Conservation (phyloP, 2,329 filamentous ascomycete species). For the Penicillium vulpinum region DNA sequence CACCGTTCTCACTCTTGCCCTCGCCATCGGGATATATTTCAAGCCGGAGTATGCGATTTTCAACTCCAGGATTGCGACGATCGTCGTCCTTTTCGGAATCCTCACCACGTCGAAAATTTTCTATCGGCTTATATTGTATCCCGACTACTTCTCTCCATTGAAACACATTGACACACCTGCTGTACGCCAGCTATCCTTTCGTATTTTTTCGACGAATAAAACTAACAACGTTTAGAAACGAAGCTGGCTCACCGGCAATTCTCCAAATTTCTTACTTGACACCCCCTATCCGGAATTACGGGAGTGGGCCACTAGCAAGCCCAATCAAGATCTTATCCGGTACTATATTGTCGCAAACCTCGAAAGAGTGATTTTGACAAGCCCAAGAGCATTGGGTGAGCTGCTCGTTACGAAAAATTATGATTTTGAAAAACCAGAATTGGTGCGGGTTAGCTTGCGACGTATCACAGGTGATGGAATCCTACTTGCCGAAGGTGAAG, state of each 20-base stretch:
- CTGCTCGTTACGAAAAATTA: constrained; percentile 69
- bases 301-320: constrained; percentile 59
- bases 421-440: constrained; percentile 64
- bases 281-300: constrained; percentile 41
- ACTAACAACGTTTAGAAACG: constrained; percentile 31
- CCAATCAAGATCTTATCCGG: constrained; percentile 68
- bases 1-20: constrained; percentile 19
- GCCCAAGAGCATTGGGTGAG: constrained; percentile 67
- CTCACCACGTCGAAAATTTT: constrained; percentile 26
- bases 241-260: constrained; percentile 50
- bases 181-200: constrained; percentile 36
- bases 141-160: constrained; percentile 58
- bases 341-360: constrained; percentile 64
- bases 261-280: constrained; percentile 38
- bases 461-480: constrained; percentile 45
- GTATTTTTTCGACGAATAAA: not conserved
- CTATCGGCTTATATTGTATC: constrained; percentile 55
- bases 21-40: constrained; percentile 19
- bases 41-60: constrained; percentile 32
- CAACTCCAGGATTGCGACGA: constrained; percentile 30
- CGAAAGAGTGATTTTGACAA: constrained; percentile 63
- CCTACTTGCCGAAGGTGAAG: constrained; percentile 83
- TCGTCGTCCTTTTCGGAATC: constrained; percentile 21
- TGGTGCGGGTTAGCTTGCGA: constrained; percentile 44
- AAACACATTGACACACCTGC: constrained; percentile 57